A percentile compares a stretch with the other conserved stretches of the same genome.
Conservation (phyloP, 2,329 filamentous ascomycete species). For the Nigrospora sphaerica region DNA sequence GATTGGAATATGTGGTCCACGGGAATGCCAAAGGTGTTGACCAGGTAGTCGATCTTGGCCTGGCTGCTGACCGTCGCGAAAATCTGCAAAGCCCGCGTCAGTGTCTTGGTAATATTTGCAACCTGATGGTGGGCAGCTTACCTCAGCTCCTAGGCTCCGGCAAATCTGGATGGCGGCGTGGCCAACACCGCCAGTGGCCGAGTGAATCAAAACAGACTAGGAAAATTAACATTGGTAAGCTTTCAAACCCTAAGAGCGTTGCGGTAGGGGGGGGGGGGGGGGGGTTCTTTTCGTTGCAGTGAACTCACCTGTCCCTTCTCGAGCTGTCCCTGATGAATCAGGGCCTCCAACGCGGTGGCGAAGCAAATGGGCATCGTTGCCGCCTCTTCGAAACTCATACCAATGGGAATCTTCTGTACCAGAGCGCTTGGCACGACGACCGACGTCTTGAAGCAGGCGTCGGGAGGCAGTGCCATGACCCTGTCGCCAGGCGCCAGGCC, state of each 20-base stretch:
- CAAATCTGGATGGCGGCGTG: constrained; percentile 8
- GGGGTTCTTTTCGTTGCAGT: too few species aligned
- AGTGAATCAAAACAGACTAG: constrained; percentile 8
- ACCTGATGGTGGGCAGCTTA: too few species aligned
- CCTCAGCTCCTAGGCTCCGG: constrained; percentile 3
- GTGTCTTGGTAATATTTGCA: too few species aligned
- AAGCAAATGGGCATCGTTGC: constrained; percentile 3
- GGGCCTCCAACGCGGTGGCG: constrained; percentile 6
- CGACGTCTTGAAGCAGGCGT: constrained; percentile 1
- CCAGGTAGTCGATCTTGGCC: constrained; percentile 1
- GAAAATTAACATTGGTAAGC: too few species aligned
- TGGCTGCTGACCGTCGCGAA: constrained; percentile 5
- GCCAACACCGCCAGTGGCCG: constrained; percentile 7
- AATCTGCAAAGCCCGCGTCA: neutral
- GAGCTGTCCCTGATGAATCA: constrained; percentile 4
- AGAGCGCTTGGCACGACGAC: constrained; percentile 2
- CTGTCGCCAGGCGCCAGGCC: constrained; percentile 3
- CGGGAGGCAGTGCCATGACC: constrained; percentile 2
- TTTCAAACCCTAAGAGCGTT: too few species aligned
- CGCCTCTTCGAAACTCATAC: constrained; percentile 1
- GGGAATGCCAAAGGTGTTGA: constrained; percentile 2
- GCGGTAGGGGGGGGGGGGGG: too few species aligned
- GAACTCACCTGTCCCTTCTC: neutral
- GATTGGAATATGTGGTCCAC: constrained; percentile 4
- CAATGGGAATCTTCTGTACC: neutral